A percentile compares a stretch with the other conserved stretches of the same genome.
Evolutionary conservation across 768 basidiomycete genomes (phyloP).

Genomic region (Lentinus brumalis): DNA sequence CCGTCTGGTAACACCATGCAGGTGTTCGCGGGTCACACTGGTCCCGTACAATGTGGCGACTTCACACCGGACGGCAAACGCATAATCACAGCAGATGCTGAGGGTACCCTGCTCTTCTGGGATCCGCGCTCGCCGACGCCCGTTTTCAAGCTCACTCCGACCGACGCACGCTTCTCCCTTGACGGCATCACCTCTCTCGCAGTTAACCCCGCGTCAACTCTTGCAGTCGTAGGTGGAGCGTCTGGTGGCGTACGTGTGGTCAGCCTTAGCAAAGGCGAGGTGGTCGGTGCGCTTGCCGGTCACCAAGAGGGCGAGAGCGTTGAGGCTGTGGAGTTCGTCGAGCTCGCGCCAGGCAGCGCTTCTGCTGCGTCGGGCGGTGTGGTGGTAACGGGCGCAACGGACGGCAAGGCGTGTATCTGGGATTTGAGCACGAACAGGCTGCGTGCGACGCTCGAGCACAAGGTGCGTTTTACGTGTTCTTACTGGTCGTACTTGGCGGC

Average conservation of each 20-base stretch:
- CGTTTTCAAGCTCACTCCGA: slow-evolving; percentile 74
- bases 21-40: slow-evolving; percentile 90
- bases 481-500: not conserved
- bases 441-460: slow-evolving; percentile 79
- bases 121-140: slow-evolving; percentile 82
- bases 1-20: slow-evolving; percentile 95
- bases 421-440: slow-evolving; percentile 86
- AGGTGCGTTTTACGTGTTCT: slow-evolving; percentile 49
- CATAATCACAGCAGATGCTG: slow-evolving; percentile 83
- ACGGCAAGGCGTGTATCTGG: slow-evolving; percentile 94
- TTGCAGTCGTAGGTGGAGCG: slow-evolving; percentile 90
- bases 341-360: slow-evolving; percentile 56
- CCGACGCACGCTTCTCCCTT: slow-evolving; percentile 74
- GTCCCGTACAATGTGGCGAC: slow-evolving; percentile 80
- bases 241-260: slow-evolving; percentile 86
- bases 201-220: slow-evolving; percentile 80
- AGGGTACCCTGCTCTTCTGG: slow-evolving; percentile 86
- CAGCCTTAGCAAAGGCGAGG: slow-evolving; percentile 83
- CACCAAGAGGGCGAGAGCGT: slow-evolving; percentile 88
- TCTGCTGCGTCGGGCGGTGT: slow-evolving; percentile 58
- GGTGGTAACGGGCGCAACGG: slow-evolving; percentile 86
- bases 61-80: slow-evolving; percentile 95
- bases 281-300: slow-evolving; percentile 75
- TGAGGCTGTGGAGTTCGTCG: slow-evolving; percentile 83
- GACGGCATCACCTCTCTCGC: slow-evolving; percentile 87